phyloP scores from a whole-genome alignment of 768 basidiomycete species.

The Podaxis sp. region DNA sequence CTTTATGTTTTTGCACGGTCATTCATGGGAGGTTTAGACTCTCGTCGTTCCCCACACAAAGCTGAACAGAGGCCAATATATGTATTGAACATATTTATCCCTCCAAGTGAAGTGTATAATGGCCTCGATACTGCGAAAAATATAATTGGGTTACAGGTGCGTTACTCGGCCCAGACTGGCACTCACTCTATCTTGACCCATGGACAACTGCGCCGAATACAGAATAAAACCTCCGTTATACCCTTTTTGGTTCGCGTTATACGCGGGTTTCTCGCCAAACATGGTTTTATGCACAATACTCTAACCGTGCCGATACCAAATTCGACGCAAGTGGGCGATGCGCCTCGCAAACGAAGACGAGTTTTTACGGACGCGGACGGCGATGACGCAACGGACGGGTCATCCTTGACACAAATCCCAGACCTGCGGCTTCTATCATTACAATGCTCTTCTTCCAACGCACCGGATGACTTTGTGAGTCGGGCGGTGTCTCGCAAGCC shows the following conservation, averaged over 20 bases:
- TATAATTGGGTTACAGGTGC: slow-evolving; percentile 63
- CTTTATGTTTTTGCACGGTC: slow-evolving; percentile 4
- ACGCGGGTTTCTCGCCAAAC: slow-evolving; percentile 56
- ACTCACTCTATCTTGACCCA: slow-evolving; percentile 12
- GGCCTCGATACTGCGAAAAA: slow-evolving; percentile 77
- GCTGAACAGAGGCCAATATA: slow-evolving; percentile 78
- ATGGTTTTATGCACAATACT: slow-evolving; percentile 45
- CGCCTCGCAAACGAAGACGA: slow-evolving; percentile 51
- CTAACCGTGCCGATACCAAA: slow-evolving; percentile 14
- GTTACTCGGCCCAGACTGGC: background rate
- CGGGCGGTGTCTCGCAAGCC: background rate
- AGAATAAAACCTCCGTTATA: slow-evolving; percentile 59
- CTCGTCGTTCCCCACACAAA: slow-evolving; percentile 74
- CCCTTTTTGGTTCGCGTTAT: slow-evolving; percentile 56
- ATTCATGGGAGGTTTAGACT: slow-evolving; percentile 31
- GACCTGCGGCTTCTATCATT: background rate
- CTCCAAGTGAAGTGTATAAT: slow-evolving; percentile 67
- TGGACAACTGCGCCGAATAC: slow-evolving; percentile 1
- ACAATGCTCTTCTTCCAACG: background rate
- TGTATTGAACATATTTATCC: slow-evolving; percentile 70
- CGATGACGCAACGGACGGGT: slow-evolving; percentile 21
- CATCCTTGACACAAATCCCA: slow-evolving; percentile 2
- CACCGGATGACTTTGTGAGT: background rate
- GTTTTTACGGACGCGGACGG: slow-evolving; percentile 10
- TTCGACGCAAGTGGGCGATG: slow-evolving; percentile 3